Evolutionary conservation across 2,329 filamentous ascomycete species (phyloP).

Genomic region (Endothia cerciana): DNA sequence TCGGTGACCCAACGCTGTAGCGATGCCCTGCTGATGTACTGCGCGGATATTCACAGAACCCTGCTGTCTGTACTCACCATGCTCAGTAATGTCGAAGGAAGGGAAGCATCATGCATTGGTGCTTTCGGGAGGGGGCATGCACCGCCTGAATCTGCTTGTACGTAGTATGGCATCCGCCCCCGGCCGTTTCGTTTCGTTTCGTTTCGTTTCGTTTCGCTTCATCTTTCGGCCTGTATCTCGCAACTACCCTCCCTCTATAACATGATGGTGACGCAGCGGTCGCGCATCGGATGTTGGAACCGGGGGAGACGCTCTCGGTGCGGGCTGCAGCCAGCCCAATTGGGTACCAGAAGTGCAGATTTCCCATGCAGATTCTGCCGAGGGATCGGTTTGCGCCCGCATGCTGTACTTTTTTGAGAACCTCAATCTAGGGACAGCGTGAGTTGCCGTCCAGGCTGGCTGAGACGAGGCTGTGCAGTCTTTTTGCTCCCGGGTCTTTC

Average conservation of each 20-base stretch:
- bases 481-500: no score
- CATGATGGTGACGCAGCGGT: background rate
- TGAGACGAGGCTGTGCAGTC: background rate
- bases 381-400: slow-evolving; percentile 7
- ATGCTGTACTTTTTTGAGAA: slow-evolving; percentile 8
- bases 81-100: background rate
- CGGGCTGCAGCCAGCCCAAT: background rate
- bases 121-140: background rate
- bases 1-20: no score
- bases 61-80: background rate
- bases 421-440: background rate
- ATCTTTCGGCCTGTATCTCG: background rate
- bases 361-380: background rate
- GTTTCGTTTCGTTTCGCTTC: background rate
- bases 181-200: background rate
- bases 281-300: background rate
- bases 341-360: background rate
- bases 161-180: no score
- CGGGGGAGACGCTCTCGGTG: background rate
- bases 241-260: background rate
- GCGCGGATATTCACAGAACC: background rate
- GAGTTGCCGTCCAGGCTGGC: background rate
- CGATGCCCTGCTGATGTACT: no score
- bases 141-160: background rate
- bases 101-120: background rate